phyloP scores from a whole-genome alignment of 768 basidiomycete genomes.

The Asterophora parasitica region DNA sequence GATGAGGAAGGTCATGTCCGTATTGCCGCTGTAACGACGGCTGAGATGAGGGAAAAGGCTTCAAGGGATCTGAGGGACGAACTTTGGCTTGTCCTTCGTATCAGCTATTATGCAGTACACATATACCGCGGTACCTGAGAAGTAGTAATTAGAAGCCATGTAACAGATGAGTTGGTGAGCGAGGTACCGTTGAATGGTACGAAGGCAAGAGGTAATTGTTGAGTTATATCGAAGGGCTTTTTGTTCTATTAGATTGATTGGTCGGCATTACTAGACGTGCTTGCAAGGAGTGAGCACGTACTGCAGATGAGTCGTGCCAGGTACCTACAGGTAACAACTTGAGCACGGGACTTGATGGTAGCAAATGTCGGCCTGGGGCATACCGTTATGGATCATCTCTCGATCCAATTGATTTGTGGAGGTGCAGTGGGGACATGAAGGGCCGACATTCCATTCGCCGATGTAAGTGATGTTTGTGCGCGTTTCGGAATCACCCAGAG shows the following conservation, averaged over 20 bases:
- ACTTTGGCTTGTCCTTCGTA: constrained; percentile 17
- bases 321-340: constrained; percentile 17
- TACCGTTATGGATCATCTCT: constrained; percentile 10
- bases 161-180: background rate
- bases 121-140: constrained; percentile 39
- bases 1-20: constrained; percentile 35
- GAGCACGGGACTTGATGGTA: background rate
- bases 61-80: background rate
- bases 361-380: background rate
- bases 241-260: constrained; percentile 7
- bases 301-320: constrained; percentile 30
- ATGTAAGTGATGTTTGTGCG: constrained; percentile 27
- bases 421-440: constrained; percentile 22
- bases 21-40: constrained; percentile 17
- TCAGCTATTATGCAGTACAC: constrained; percentile 34
- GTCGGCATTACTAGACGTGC: no score
- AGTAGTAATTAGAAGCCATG: constrained; percentile 5
- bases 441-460: constrained; percentile 27
- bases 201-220: constrained; percentile 19
- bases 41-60: background rate
- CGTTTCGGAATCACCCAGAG: constrained; percentile 25
- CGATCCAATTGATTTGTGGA: constrained; percentile 18
- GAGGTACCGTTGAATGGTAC: constrained; percentile 33
- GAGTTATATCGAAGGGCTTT: constrained; percentile 10
- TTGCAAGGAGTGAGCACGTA: constrained; percentile 4